Conservation (phyloP, 164 flowering plant genomes). For the Dillenia suffruticosa region DNA sequence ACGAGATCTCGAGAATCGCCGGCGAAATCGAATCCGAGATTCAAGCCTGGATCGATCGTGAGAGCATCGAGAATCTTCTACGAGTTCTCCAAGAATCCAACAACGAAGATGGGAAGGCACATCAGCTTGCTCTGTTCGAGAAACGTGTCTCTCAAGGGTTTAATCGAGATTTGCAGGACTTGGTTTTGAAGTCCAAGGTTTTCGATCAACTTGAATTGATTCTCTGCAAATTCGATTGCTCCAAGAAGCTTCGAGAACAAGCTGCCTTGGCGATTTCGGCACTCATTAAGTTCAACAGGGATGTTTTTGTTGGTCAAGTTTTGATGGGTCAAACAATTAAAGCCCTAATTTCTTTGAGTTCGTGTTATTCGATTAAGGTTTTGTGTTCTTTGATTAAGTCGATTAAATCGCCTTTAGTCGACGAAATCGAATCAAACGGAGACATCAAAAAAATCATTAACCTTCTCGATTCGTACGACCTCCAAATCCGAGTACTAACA, state of each 20-base stretch:
- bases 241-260: constrained; percentile 41
- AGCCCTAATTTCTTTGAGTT: constrained; percentile 44
- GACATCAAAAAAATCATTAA: constrained; percentile 48
- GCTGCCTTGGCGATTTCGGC: constrained; percentile 47
- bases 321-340: constrained; percentile 47
- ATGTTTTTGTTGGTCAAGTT: constrained; percentile 84
- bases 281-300: constrained; percentile 75
- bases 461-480: constrained; percentile 31
- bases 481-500: constrained; percentile 26
- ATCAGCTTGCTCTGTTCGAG: constrained; percentile 39
- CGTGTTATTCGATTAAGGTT: constrained; percentile 41
- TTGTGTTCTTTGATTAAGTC: constrained; percentile 50
- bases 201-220: constrained; percentile 43
- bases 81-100: constrained; percentile 20
- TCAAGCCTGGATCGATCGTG: constrained; percentile 87
- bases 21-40: constrained; percentile 62
- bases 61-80: constrained; percentile 39
- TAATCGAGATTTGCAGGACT: constrained; percentile 56
- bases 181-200: constrained; percentile 51
- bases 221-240: constrained; percentile 32
- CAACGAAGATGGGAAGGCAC: constrained; percentile 27
- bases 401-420: constrained; percentile 80
- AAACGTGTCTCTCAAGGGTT: constrained; percentile 56
- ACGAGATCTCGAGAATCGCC: constrained; percentile 70
- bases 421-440: constrained; percentile 54